Evolutionary conservation across 345 rosid genomes (phyloP).

Genomic region (Cardamine chenopodiifolia): DNA sequence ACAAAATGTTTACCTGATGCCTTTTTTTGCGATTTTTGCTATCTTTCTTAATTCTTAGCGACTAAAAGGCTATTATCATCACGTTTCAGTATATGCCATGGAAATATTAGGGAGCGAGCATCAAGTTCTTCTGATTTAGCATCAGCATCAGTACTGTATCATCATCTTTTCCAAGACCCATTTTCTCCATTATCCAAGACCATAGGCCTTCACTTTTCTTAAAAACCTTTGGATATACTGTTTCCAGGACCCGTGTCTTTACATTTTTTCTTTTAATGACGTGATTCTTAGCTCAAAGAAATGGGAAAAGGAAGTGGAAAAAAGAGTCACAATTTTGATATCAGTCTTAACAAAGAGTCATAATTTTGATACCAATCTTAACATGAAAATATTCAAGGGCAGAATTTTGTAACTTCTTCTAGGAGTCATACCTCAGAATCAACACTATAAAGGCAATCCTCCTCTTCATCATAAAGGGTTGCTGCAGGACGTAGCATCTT

Average conservation of each 20-base stretch:
- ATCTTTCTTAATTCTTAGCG: too few species aligned
- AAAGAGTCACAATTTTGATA: too few species aligned
- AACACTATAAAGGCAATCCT: slow-evolving; percentile 80
- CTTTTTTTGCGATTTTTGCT: too few species aligned
- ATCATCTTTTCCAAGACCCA: slow-evolving; percentile 56
- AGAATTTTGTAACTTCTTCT: slow-evolving; percentile 12
- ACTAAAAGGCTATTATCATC: slow-evolving; percentile 54
- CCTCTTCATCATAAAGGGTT: slow-evolving; percentile 62
- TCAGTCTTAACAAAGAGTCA: too few species aligned
- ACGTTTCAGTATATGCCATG: slow-evolving; percentile 85
- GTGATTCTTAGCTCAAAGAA: slow-evolving; percentile 62
- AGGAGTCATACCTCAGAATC: slow-evolving; percentile 81
- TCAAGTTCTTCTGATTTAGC: slow-evolving; percentile 56
- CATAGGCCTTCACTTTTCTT: slow-evolving; percentile 55
- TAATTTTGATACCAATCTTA: slow-evolving; percentile 11
- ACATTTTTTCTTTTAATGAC: slow-evolving; percentile 91
- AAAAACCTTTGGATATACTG: slow-evolving; percentile 67
- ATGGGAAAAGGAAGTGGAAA: slow-evolving; percentile 11
- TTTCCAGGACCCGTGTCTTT: slow-evolving; percentile 76
- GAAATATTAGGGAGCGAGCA: slow-evolving; percentile 55
- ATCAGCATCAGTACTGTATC: slow-evolving; percentile 45
- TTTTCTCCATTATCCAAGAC: slow-evolving; percentile 68
- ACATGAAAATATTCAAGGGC: neutral
- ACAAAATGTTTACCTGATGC: too few species aligned
- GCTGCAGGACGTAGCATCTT: slow-evolving; percentile 85